These are phyloP conservation scores for Aurifilum marmelostoma DNA, from an alignment of 2,329 filamentous ascomycete species.

Conservation along the genomic window DNA sequence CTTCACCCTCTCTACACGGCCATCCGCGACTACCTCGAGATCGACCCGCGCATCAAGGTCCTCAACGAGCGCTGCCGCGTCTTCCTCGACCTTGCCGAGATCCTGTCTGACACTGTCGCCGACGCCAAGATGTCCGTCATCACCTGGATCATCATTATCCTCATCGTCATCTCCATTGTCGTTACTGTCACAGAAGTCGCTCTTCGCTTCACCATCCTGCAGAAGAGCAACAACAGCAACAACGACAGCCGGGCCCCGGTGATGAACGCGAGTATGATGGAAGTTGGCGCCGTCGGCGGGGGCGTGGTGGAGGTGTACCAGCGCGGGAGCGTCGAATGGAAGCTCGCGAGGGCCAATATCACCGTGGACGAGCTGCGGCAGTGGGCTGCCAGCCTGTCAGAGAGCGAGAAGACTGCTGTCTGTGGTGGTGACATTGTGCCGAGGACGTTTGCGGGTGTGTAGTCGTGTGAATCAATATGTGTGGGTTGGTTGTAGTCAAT, in stretches of 20 bases:
- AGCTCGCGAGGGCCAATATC: constrained; percentile 32
- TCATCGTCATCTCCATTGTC: constrained; percentile 88
- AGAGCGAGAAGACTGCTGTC: constrained; percentile 35
- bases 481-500: too few species aligned
- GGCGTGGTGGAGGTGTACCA: constrained; percentile 5
- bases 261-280: constrained; percentile 6
- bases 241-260: constrained; percentile 25
- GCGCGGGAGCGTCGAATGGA: constrained; percentile 30
- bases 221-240: constrained; percentile 38
- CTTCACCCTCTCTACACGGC: constrained; percentile 92
- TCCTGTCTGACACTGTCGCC: constrained; percentile 87
- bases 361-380: constrained; percentile 37
- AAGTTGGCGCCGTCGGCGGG: background rate
- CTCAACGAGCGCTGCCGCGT: constrained; percentile 96
- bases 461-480: too few species aligned
- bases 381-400: constrained; percentile 33
- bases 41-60: constrained; percentile 92
- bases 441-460: constrained; percentile 37
- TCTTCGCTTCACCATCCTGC: constrained; percentile 78
- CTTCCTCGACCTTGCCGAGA: constrained; percentile 94
- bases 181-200: constrained; percentile 91
- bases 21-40: constrained; percentile 96
- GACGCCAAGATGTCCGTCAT: constrained; percentile 95
- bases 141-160: constrained; percentile 96
- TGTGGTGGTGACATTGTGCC: constrained; percentile 37